A percentile compares a stretch with the other conserved stretches of the same genome.
phyloP scores from a whole-genome alignment of 2,329 filamentous ascomycete species.

The Knoxdaviesia capensis region DNA sequence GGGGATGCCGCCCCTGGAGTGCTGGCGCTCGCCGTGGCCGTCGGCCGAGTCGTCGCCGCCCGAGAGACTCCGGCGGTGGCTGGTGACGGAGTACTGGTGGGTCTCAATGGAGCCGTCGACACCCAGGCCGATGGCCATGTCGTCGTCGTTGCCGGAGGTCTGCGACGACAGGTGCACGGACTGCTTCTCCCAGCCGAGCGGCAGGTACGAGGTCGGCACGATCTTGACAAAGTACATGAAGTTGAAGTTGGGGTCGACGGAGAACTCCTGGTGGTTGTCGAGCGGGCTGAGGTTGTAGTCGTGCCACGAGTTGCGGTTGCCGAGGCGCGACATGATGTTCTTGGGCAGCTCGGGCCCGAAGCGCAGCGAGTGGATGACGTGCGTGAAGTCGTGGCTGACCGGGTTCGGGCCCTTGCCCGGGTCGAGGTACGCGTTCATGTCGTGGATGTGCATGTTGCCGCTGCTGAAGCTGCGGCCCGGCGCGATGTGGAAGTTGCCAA shows the following conservation, averaged over 20 bases:
- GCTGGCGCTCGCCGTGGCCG: slow-evolving; percentile 79
- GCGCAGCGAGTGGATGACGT: slow-evolving; percentile 70
- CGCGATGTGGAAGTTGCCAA: slow-evolving; percentile 97
- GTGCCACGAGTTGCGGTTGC: slow-evolving; percentile 44
- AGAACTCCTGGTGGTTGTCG: slow-evolving; percentile 58
- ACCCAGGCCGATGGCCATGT: slow-evolving; percentile 48
- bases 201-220: slow-evolving; percentile 84
- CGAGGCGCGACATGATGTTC: slow-evolving; percentile 35
- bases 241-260: slow-evolving; percentile 70
- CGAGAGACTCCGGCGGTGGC: slow-evolving; percentile 71
- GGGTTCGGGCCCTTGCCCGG: slow-evolving; percentile 29
- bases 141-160: slow-evolving; percentile 28
- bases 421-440: slow-evolving; percentile 88
- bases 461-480: slow-evolving; percentile 92
- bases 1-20: slow-evolving; percentile 80
- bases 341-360: slow-evolving; percentile 86
- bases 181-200: slow-evolving; percentile 66
- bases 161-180: slow-evolving; percentile 14
- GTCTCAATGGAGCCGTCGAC: slow-evolving; percentile 75
- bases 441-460: slow-evolving; percentile 93
- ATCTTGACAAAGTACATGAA: slow-evolving; percentile 99
- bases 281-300: slow-evolving; percentile 87
- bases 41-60: slow-evolving; percentile 73
- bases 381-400: slow-evolving; percentile 67
- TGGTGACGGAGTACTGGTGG: slow-evolving; percentile 95